phyloP scores from a whole-genome alignment of 2,329 filamentous ascomycete genomes.

The Akanthomyces dipterigenus region DNA sequence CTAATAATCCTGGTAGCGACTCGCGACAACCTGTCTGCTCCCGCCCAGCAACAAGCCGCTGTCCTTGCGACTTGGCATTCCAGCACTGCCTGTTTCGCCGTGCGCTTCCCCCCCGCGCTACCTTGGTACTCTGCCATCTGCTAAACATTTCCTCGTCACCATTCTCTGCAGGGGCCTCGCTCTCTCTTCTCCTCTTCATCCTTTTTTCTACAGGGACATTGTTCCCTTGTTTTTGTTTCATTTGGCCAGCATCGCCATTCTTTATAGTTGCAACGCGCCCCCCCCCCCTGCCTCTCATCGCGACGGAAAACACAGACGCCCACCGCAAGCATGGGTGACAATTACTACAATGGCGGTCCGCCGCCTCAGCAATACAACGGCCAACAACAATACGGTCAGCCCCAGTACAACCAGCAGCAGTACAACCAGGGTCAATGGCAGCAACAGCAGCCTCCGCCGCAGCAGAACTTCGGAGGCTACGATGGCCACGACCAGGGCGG shows the following conservation, averaged over 20 bases:
- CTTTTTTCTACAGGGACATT: neutral
- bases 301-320: neutral
- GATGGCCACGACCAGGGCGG: constrained; percentile 12
- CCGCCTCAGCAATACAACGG: constrained; percentile 12
- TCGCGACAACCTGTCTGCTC: neutral
- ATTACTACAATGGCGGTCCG: constrained; percentile 22
- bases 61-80: constrained; percentile 10
- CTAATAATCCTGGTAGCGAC: constrained; percentile 5
- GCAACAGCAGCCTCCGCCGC: constrained; percentile 22
- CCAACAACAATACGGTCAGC: constrained; percentile 11
- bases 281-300: neutral
- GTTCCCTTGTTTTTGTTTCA: neutral
- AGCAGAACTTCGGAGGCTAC: constrained; percentile 18
- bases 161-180: too few relatives aligned
- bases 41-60: constrained; percentile 9
- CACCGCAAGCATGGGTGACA: constrained; percentile 26
- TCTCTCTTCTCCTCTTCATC: neutral
- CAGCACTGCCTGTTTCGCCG: constrained; percentile 7
- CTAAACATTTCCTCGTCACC: too few relatives aligned
- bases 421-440: constrained; percentile 17
- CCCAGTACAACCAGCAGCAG: constrained; percentile 17
- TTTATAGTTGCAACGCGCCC: neutral
- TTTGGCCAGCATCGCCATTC: neutral
- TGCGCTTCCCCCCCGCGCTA: neutral
- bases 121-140: too few relatives aligned